Percentiles rank a stretch among this genome's conserved stretches.
phyloP scores from a whole-genome alignment of 1,284 basidiomycete species.

The Heliocybe sulcata region DNA sequence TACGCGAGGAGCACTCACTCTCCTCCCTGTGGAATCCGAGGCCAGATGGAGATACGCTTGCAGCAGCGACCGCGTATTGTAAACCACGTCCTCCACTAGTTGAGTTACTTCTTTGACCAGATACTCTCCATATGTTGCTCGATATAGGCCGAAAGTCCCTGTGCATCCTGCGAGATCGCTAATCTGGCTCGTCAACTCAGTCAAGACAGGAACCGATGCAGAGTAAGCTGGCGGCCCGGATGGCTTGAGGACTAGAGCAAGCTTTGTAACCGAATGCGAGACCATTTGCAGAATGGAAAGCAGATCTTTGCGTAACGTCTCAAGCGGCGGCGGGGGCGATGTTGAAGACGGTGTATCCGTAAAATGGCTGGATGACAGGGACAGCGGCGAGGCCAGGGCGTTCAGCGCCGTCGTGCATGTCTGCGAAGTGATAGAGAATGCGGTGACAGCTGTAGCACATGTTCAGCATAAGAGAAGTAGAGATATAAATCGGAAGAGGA shows the following conservation, averaged over 20 bases:
- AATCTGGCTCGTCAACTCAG: conserved; percentile 47
- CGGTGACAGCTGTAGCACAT: conserved; percentile 18
- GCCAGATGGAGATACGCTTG: conserved; percentile 26
- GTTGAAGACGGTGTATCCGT: conserved; percentile 10
- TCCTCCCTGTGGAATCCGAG: conserved; percentile 6
- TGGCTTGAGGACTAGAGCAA: conserved; percentile 60
- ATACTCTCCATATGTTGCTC: conserved; percentile 38
- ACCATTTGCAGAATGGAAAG: conserved; percentile 54
- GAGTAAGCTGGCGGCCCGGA: conserved; percentile 41
- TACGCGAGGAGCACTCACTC: not conserved
- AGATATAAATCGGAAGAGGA: not conserved
- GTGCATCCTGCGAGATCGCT: conserved; percentile 53
- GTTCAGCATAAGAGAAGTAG: not conserved
- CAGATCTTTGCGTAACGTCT: conserved; percentile 47
- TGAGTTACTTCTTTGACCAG: conserved; percentile 41
- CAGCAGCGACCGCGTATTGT: conserved; percentile 33
- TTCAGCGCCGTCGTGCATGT: conserved; percentile 38
- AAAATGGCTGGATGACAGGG: not conserved
- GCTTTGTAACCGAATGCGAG: conserved; percentile 54
- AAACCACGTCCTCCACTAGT: conserved; percentile 37
- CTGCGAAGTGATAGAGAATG: conserved; percentile 27
- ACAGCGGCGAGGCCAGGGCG: not conserved
- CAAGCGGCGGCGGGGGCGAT: conserved; percentile 22
- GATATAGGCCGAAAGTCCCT: conserved; percentile 35
- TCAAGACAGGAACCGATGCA: conserved; percentile 47